phyloP scores from a whole-genome alignment of 2,329 filamentous ascomycete genomes.

The Colletotrichum salicis region DNA sequence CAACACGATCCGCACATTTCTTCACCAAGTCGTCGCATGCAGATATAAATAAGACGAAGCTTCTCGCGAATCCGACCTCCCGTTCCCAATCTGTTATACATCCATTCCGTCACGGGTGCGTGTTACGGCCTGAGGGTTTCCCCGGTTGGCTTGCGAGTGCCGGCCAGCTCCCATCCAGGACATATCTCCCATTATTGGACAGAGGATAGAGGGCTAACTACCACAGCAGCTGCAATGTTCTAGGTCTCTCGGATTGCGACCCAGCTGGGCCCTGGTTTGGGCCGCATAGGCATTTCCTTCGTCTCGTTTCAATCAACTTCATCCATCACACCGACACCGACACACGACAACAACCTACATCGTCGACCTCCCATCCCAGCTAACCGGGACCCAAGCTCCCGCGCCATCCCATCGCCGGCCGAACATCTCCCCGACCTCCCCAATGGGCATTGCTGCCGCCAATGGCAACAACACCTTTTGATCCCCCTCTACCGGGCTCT shows the following conservation, averaged over 20 bases:
- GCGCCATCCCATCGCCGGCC: slow-evolving; percentile 33
- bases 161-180: slow-evolving; percentile 27
- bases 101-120: slow-evolving; percentile 21
- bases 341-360: slow-evolving; percentile 5
- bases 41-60: slow-evolving; percentile 11
- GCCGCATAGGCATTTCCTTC: slow-evolving; percentile 37
- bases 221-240: slow-evolving; percentile 45
- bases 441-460: slow-evolving; percentile 48
- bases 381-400: slow-evolving; percentile 33
- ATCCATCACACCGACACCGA: neutral
- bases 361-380: slow-evolving; percentile 36
- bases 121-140: slow-evolving; percentile 26
- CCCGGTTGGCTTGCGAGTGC: slow-evolving; percentile 30
- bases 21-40: neutral
- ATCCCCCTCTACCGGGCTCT: slow-evolving; percentile 53
- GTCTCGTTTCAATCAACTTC: slow-evolving; percentile 10
- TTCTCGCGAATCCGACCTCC: neutral
- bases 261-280: slow-evolving; percentile 47
- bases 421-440: slow-evolving; percentile 39
- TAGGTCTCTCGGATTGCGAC: slow-evolving; percentile 47
- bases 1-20: slow-evolving; percentile 1
- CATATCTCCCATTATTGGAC: slow-evolving; percentile 7
- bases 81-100: neutral
- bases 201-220: slow-evolving; percentile 29
- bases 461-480: slow-evolving; percentile 65